phyloP scores from a whole-genome alignment of 2,329 filamentous ascomycete species.

The Sarocladium strictum region DNA sequence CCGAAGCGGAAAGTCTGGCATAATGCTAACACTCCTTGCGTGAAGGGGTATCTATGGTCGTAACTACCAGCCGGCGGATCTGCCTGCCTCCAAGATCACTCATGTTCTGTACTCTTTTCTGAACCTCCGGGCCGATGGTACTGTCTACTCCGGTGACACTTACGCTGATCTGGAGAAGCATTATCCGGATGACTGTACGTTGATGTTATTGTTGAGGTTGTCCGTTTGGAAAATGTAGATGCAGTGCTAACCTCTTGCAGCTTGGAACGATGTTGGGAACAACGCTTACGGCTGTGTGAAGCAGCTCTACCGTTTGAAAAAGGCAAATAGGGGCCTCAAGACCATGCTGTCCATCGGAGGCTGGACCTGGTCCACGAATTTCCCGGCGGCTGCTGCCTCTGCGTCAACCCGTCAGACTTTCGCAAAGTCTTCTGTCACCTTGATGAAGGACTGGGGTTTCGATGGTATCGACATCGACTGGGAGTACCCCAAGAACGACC shows the following conservation, averaged over 20 bases:
- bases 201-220: too few species aligned
- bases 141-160: conserved; percentile 63
- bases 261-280: conserved; percentile 56
- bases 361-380: conserved; percentile 77
- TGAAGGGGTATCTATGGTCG: conserved; percentile 67
- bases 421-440: conserved; percentile 59
- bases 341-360: conserved; percentile 76
- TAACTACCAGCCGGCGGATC: conserved; percentile 64
- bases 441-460: conserved; percentile 68
- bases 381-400: conserved; percentile 61
- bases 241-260: conserved; percentile 20
- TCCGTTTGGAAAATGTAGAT: not conserved
- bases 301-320: conserved; percentile 72
- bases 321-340: conserved; percentile 71
- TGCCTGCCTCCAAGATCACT: conserved; percentile 65
- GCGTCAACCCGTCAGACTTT: conserved; percentile 57
- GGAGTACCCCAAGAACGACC: conserved; percentile 31
- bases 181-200: conserved; percentile 58
- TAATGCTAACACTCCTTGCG: not conserved
- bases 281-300: conserved; percentile 80
- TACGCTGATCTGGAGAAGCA: conserved; percentile 70
- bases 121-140: conserved; percentile 65
- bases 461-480: conserved; percentile 41
- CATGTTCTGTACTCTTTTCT: conserved; percentile 80
- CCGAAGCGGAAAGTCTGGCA: not conserved